Evolutionary conservation across 1,139 yeast species (phyloP).

Genomic region (Blastobotrys serpentis): DNA sequence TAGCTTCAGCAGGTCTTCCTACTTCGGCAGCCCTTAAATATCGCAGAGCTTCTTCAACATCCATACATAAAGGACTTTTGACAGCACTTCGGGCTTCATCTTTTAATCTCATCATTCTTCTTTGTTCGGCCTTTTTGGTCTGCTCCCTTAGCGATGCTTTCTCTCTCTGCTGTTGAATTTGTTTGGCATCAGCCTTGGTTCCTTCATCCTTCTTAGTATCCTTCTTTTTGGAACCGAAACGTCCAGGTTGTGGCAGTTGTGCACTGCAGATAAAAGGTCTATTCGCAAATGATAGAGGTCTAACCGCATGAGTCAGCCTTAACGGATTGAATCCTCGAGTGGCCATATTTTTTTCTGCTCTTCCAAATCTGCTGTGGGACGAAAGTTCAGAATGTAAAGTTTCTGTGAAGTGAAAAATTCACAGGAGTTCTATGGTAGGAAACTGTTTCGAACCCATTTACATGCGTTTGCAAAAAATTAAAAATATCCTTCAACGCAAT

Average conservation of each 20-base stretch:
- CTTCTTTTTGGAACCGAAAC: slow-evolving; percentile 15
- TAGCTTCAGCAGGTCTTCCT: slow-evolving; percentile 68
- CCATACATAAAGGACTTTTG: slow-evolving; percentile 61
- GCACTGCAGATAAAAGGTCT: neutral
- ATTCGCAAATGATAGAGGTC: neutral
- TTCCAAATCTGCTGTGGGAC: too few species aligned
- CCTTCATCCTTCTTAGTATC: slow-evolving; percentile 6
- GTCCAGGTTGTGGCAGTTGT: slow-evolving; percentile 9
- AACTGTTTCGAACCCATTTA: too few species aligned
- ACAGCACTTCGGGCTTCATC: slow-evolving; percentile 26
- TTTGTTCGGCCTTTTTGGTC: slow-evolving; percentile 28
- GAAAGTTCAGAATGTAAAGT: too few species aligned
- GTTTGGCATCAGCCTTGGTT: slow-evolving; percentile 35
- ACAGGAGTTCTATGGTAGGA: too few species aligned
- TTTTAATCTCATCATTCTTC: slow-evolving; percentile 22
- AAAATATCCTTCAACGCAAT: too few species aligned
- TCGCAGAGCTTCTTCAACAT: slow-evolving; percentile 67
- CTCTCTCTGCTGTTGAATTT: slow-evolving; percentile 36
- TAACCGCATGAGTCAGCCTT: neutral
- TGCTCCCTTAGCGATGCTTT: slow-evolving; percentile 29
- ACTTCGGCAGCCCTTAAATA: slow-evolving; percentile 87
- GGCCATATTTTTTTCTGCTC: slow-evolving; percentile 7
- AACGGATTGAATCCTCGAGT: slow-evolving; percentile 6
- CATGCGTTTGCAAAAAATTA: too few species aligned
- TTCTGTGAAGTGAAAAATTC: too few species aligned